Evolutionary conservation across 805 yeast genomes (phyloP), one percentile per base, ranked within the genome.

Genomic region (Ogataea ramenticola): DNA sequence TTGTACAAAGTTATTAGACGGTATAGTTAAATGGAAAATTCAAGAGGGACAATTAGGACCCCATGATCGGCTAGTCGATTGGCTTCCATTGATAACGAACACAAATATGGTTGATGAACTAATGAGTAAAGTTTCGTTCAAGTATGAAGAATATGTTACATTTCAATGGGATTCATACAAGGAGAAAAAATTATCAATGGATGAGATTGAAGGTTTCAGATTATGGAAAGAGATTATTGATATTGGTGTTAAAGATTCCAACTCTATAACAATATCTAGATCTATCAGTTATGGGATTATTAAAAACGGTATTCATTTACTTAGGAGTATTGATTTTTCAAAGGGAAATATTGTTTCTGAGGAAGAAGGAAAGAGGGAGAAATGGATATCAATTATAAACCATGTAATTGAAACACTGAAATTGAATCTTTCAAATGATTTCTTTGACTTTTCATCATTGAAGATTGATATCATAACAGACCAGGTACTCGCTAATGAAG

Each of bases 231-330:
- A 66, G 41, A 54, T 67, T 3, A 50, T 59, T 22, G 66, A 65
- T 7, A 55, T 53, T 6, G 47, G n/a, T n/a, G n/a, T n/a, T n/a
- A n/a, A n/a, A n/a, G n/a, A n/a, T n/a, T n/a, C n/a, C n/a, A n/a
- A n/a, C n/a, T n/a, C n/a, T n/a, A n/a, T n/a, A n/a, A n/a, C n/a
- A n/a, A n/a, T n/a, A n/a, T n/a, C n/a, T n/a, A n/a, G n/a, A n/a
- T n/a, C n/a, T n/a, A n/a, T n/a, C n/a, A n/a, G n/a, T n/a, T n/a
- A n/a, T 21, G 65, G 72, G 4, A 66, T 85, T 0, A 77, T 81
- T 49, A 72, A 67, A 47, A 85, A 81, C 41, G 81, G 81, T 26
- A 74, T 86, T 0, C 72, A 67, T 41, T 16, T 16, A 8, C 15
- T 36, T 9, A 24, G 39, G 26, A 24, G 16, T 24, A 14, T 5